Conservation (phyloP, 768 basidiomycete species). For the Podaxis sp. region DNA sequence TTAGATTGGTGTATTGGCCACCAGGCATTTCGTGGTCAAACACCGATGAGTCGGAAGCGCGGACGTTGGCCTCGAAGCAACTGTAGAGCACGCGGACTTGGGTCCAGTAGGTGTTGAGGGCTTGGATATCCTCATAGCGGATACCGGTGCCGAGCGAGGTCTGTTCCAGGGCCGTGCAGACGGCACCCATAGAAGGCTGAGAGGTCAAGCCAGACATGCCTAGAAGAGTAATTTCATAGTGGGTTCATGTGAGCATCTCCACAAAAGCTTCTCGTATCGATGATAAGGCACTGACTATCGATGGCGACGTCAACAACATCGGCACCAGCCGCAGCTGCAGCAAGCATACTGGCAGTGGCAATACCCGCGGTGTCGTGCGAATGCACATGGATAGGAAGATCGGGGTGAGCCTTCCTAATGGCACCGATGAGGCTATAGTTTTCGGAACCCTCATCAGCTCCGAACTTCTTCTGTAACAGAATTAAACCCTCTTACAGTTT, state of each 20-base stretch:
- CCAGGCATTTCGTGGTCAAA: conserved; percentile 99
- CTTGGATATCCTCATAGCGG: conserved; percentile 94
- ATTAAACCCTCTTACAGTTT: conserved; percentile 57
- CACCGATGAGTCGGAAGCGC: conserved; percentile 95
- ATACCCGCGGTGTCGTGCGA: conserved; percentile 99
- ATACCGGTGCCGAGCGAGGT: conserved; percentile 93
- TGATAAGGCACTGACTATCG: conserved; percentile 67
- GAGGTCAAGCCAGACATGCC: conserved; percentile 99
- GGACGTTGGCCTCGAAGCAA: conserved; percentile 98
- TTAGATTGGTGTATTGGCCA: conserved; percentile 91
- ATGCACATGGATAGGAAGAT: conserved; percentile 98
- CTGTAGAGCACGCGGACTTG: conserved; percentile 93
- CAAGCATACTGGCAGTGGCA: conserved; percentile 95
- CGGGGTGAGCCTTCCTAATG: conserved; percentile 94
- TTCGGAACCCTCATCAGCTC: conserved; percentile 4
- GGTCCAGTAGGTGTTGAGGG: conserved; percentile 97
- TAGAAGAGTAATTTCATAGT: conserved; percentile 27
- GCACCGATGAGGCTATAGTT: conserved; percentile 80
- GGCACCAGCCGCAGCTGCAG: conserved; percentile 93
- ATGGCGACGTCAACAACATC: conserved; percentile 98
- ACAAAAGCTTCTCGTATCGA: conserved; percentile 1
- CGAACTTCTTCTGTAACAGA: background rate
- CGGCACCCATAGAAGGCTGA: conserved; percentile 98
- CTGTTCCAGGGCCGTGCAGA: conserved; percentile 94
- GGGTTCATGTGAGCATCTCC: conserved; percentile 15